Evolutionary conservation across 306 rosid species (phyloP).

Genomic region (Boehmeria nivea): DNA sequence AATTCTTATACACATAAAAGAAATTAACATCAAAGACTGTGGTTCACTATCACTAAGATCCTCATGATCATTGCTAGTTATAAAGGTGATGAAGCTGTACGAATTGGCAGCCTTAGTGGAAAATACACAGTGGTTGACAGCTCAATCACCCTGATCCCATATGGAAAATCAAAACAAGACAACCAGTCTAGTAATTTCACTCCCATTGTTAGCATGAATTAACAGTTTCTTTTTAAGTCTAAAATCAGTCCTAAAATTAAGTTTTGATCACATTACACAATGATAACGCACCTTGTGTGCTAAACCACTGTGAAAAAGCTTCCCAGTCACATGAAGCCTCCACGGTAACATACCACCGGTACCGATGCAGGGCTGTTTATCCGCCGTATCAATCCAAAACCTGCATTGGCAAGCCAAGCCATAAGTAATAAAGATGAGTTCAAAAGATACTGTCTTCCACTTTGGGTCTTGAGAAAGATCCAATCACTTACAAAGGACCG

Average conservation of each 20-base stretch:
- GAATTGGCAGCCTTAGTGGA: too few species aligned
- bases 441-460: background rate
- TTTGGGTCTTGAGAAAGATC: background rate
- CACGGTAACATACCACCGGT: slow-evolving; percentile 95
- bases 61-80: too few species aligned
- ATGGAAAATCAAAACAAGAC: slow-evolving; percentile 4
- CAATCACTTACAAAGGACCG: slow-evolving; percentile 74
- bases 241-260: too few species aligned
- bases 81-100: too few species aligned
- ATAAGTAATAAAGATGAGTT: slow-evolving; percentile 15
- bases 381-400: slow-evolving; percentile 91
- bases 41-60: too few species aligned
- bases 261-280: too few species aligned
- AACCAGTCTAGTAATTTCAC: background rate
- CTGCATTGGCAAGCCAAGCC: slow-evolving; percentile 35
- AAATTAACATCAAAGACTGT: too few species aligned
- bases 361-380: slow-evolving; percentile 90
- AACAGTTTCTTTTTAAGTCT: too few species aligned
- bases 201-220: too few species aligned
- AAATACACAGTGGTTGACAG: too few species aligned
- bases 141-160: too few species aligned
- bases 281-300: slow-evolving; percentile 63
- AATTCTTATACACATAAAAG: too few species aligned
- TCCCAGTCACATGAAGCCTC: slow-evolving; percentile 76
- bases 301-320: slow-evolving; percentile 90